Evolutionary conservation across 306 rosid species (phyloP), one percentile per base, ranked within the genome.

Genomic region (Mimosa bimucronata): DNA sequence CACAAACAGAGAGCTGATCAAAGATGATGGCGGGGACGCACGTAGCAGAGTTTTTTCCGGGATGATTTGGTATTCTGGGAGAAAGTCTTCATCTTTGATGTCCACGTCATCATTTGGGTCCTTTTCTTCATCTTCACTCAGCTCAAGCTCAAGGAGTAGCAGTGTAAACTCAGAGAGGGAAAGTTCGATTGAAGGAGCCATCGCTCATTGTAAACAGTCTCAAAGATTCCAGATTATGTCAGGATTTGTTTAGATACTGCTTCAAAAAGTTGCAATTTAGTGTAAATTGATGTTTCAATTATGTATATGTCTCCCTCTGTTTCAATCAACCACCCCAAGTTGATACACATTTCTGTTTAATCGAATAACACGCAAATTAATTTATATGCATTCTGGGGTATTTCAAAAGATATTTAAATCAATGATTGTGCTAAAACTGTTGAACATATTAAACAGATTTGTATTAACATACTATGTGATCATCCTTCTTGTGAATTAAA

Each of bases 171-270:
- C 81, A 48, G 92, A 88, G 74, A 40, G 45, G 21, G 94, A 90
- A 75, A 81, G 77, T 79, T 90, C 94, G 23, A 82, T 94, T 79
- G 89, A 89, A 74, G 94, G 87, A 70, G 97, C 97, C 11, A 92
- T 92, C 23, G 97, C 94, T n/a, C 83, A 91, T 76, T 91, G 97
- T 42, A 92, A 88, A 75, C 85, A 77, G 82, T 88, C 92, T 15
- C 91, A 80, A 84, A 48, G 66, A 60, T 23, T 58, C 26, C 34
- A 21, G 46, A 71, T 77, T 75, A 79, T 68, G 52, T 29, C 55
- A 77, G 76, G 42, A 28, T 64, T 71, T 80, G 74, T 28, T 66
- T 74, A 11, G 57, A 78, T 12, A 52, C 70, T 41, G 72, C 73
- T 79, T 79, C 90, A 29, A 81, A 85, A 45, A 45, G 66, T 73